Conservation (phyloP, 2,329 filamentous ascomycete genomes). For the Colletotrichum cordylinicola region DNA sequence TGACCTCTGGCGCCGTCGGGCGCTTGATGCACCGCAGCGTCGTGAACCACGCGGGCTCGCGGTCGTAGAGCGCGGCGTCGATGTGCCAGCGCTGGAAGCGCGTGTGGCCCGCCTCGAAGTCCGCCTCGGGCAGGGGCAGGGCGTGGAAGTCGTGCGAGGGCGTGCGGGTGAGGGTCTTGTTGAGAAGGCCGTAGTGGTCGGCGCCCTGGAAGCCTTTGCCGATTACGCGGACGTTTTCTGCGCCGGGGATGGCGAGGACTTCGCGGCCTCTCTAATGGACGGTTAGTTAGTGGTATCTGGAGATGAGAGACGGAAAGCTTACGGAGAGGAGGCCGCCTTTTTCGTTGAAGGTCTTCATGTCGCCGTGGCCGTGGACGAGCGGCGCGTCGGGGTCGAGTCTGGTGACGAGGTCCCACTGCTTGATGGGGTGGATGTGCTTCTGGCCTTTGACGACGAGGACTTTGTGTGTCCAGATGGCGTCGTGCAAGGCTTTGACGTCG, state of each 20-base stretch:
- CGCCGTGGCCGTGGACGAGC: slow-evolving; percentile 46
- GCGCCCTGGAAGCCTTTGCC: slow-evolving; percentile 50
- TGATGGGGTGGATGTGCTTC: slow-evolving; percentile 37
- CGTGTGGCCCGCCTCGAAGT: slow-evolving; percentile 45
- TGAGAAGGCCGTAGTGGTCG: slow-evolving; percentile 48
- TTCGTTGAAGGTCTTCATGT: slow-evolving; percentile 44
- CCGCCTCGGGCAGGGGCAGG: slow-evolving; percentile 32
- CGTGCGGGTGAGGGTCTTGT: slow-evolving; percentile 34
- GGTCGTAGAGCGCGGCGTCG: slow-evolving; percentile 49
- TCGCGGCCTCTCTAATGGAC: slow-evolving; percentile 25
- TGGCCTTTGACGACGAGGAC: background rate
- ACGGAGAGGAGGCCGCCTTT: slow-evolving; percentile 42
- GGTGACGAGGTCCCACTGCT: slow-evolving; percentile 51
- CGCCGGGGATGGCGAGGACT: slow-evolving; percentile 43
- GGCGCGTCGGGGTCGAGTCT: slow-evolving; percentile 46
- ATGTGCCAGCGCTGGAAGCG: slow-evolving; percentile 55
- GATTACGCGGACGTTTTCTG: slow-evolving; percentile 48
- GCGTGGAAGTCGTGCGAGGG: slow-evolving; percentile 43
- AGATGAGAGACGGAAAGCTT: background rate
- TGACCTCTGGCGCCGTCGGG: slow-evolving; percentile 39
- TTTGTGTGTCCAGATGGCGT: background rate
- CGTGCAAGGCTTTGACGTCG: background rate
- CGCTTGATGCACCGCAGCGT: slow-evolving; percentile 44
- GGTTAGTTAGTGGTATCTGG: background rate
- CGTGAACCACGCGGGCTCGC: slow-evolving; percentile 47